phyloP scores from a whole-genome alignment of 176 grass and related monocot species.

The Secale cereale region DNA sequence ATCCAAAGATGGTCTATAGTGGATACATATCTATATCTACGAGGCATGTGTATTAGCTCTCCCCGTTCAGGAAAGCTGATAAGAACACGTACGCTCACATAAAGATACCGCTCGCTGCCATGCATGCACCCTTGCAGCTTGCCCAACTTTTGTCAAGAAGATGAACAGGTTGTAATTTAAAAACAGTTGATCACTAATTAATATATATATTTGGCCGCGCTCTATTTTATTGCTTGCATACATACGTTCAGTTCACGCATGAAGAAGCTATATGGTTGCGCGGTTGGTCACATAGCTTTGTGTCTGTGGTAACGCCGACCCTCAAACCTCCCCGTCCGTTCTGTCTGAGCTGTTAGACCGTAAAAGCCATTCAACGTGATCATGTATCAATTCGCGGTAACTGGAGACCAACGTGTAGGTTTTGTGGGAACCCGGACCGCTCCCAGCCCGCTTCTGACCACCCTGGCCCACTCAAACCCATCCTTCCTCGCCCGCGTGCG shows the following conservation, averaged over 20 bases:
- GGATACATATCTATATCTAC: background rate
- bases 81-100: background rate
- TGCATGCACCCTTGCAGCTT: background rate
- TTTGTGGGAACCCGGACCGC: too few relatives aligned
- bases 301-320: too few relatives aligned
- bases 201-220: background rate
- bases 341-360: too few relatives aligned
- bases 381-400: too few relatives aligned
- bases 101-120: background rate
- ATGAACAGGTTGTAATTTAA: background rate
- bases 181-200: too few relatives aligned
- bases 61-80: background rate
- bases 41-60: background rate
- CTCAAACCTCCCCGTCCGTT: too few relatives aligned
- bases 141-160: background rate
- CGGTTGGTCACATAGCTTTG: background rate
- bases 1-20: background rate
- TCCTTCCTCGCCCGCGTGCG: too few relatives aligned
- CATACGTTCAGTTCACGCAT: background rate
- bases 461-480: too few relatives aligned
- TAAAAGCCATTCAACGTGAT: too few relatives aligned
- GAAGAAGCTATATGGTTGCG: background rate
- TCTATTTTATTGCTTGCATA: background rate
- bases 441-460: too few relatives aligned
- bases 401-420: too few relatives aligned